Percentiles rank a stretch among this genome's conserved stretches.
phyloP scores from a whole-genome alignment of 2,329 filamentous ascomycete species.

The Alternaria consortialis region DNA sequence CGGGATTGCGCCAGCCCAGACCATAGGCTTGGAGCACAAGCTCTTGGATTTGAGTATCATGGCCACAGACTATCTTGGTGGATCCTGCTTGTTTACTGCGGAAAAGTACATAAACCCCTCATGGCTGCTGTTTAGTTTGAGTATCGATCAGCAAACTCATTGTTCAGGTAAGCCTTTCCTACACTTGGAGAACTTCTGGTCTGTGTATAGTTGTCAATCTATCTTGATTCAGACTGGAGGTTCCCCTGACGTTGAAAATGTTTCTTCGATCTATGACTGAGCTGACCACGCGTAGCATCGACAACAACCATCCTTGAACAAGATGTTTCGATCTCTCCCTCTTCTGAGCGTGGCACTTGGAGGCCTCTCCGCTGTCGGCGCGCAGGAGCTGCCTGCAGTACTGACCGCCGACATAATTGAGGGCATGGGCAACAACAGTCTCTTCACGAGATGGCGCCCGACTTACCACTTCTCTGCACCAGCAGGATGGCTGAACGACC shows the following conservation, averaged over 20 bases:
- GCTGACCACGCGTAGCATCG: slow-evolving; percentile 9
- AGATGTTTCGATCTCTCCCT: slow-evolving; percentile 35
- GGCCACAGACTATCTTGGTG: slow-evolving; percentile 25
- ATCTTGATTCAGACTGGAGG: background rate
- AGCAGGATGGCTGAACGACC: slow-evolving; percentile 59
- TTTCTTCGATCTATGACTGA: background rate
- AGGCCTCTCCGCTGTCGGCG: slow-evolving; percentile 23
- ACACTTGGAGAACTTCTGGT: background rate
- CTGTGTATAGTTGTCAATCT: background rate
- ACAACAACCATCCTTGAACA: slow-evolving; percentile 7
- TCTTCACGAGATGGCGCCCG: slow-evolving; percentile 60
- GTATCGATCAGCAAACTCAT: slow-evolving; percentile 12
- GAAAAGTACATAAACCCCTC: slow-evolving; percentile 27
- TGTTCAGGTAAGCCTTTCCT: slow-evolving; percentile 4
- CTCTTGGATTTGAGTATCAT: slow-evolving; percentile 19
- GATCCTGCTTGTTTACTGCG: slow-evolving; percentile 12
- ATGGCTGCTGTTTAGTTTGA: slow-evolving; percentile 10
- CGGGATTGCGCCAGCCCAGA: slow-evolving; percentile 22
- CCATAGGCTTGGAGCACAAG: slow-evolving; percentile 22
- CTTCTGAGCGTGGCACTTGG: slow-evolving; percentile 39
- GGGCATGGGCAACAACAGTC: slow-evolving; percentile 56
- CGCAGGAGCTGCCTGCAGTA: slow-evolving; percentile 38
- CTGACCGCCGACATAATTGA: slow-evolving; percentile 41
- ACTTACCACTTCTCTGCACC: slow-evolving; percentile 58
- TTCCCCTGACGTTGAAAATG: background rate